phyloP scores from a whole-genome alignment of 345 rosid genomes.

The Moringa oleifera region DNA sequence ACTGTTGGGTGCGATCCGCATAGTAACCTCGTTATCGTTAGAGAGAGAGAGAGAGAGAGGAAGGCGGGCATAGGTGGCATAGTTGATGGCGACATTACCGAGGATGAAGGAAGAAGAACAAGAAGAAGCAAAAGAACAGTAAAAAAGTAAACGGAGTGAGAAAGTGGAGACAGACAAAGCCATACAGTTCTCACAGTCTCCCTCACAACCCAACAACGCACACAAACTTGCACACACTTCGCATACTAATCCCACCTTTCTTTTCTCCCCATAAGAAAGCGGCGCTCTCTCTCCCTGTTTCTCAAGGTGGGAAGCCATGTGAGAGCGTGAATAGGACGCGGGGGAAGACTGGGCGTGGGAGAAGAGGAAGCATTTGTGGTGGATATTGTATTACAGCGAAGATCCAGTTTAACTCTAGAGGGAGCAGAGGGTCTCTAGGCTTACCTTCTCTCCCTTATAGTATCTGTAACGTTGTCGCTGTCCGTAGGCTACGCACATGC shows the following conservation, averaged over 20 bases:
- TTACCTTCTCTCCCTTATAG: background rate
- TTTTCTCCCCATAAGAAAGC: constrained; percentile 18
- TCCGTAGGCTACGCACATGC: background rate
- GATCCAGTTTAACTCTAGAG: constrained; percentile 4
- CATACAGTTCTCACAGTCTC: background rate
- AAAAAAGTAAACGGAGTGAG: constrained; percentile 11
- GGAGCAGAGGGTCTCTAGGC: constrained; percentile 5
- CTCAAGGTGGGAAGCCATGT: background rate
- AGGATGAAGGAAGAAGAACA: too few relatives aligned
- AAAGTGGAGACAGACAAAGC: constrained; percentile 11
- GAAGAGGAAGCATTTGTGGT: background rate
- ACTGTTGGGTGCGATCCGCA: too few relatives aligned
- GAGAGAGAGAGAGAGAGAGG: background rate
- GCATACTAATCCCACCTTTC: too few relatives aligned
- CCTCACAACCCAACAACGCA: background rate
- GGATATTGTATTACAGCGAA: constrained; percentile 4
- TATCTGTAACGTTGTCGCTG: too few relatives aligned
- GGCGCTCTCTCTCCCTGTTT: constrained; percentile 14
- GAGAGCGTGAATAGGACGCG: background rate
- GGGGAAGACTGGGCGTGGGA: background rate
- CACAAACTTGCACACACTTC: too few relatives aligned
- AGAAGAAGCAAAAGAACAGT: constrained; percentile 1
- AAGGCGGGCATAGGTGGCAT: background rate
- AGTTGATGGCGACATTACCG: constrained; percentile 14
- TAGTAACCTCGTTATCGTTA: too few relatives aligned